Conservation (phyloP, 1,284 basidiomycete genomes). For the Bjerkandera adusta region DNA sequence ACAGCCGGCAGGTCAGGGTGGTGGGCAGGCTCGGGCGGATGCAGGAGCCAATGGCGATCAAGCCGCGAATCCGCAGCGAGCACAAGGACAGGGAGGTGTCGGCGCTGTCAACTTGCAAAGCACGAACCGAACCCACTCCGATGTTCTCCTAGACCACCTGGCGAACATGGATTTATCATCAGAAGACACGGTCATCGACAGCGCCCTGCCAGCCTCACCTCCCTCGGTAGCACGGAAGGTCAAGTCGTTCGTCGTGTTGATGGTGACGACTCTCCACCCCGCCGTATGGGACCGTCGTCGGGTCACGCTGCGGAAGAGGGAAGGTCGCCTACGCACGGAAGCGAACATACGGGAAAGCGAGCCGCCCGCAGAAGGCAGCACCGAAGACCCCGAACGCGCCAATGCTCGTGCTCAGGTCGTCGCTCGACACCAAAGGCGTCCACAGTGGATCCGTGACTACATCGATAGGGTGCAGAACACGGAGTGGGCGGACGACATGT, state of each 20-base stretch:
- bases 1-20: conserved; percentile 25
- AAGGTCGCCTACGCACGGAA: conserved; percentile 68
- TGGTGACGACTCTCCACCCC: conserved; percentile 66
- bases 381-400: conserved; percentile 24
- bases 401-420: conserved; percentile 39
- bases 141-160: conserved; percentile 47
- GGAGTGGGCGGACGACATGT: conserved; percentile 68
- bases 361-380: conserved; percentile 29
- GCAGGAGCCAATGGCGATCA: conserved; percentile 17
- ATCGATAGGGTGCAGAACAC: conserved; percentile 59
- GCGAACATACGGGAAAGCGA: conserved; percentile 41
- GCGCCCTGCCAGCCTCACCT: conserved; percentile 33
- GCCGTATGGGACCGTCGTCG: conserved; percentile 75
- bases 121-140: conserved; percentile 19
- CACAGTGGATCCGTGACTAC: conserved; percentile 64
- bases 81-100: conserved; percentile 3
- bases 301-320: conserved; percentile 54
- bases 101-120: neutral
- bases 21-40: conserved; percentile 13
- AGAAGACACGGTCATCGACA: conserved; percentile 52
- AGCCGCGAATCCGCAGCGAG: conserved; percentile 8
- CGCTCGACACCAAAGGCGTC: conserved; percentile 47
- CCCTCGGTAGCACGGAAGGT: conserved; percentile 43
- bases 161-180: conserved; percentile 54
- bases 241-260: conserved; percentile 53